A percentile compares a stretch with the other conserved stretches of the same genome.
phyloP scores from a whole-genome alignment of 352 stramenopile species.

The Thalassiosira livingstoniorum region DNA sequence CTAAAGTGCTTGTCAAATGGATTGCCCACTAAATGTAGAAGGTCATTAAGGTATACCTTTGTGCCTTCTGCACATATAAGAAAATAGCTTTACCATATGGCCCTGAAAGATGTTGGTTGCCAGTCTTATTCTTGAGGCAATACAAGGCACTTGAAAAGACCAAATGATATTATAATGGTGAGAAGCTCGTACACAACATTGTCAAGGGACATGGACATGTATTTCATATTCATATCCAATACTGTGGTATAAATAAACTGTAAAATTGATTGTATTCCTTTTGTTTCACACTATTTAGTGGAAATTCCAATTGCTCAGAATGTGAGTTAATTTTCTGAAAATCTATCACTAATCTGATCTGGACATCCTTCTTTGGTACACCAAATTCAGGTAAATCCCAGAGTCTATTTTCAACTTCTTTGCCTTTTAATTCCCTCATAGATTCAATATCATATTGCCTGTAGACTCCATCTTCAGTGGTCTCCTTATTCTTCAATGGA shows the following conservation, averaged over 20 bases:
- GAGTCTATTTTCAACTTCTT: not conserved
- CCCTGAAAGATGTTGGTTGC: not conserved
- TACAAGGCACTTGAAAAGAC: not conserved
- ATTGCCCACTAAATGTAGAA: not conserved
- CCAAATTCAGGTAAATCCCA: not conserved
- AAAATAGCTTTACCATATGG: not conserved
- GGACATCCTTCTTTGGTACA: not conserved
- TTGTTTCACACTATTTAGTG: not conserved
- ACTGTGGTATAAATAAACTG: no score
- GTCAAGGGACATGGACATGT: not conserved
- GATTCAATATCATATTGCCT: not conserved
- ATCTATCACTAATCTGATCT: not conserved
- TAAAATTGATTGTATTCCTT: no score
- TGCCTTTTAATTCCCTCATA: not conserved
- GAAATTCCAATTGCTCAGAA: not conserved
- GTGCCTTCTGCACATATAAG: no score
- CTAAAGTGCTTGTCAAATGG: not conserved
- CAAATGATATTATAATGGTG: not conserved
- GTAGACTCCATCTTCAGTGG: slow-evolving; percentile 34
- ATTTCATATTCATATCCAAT: not conserved
- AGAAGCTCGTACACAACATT: not conserved
- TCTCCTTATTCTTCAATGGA: slow-evolving; percentile 44
- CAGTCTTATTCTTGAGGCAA: no score
- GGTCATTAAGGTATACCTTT: not conserved
- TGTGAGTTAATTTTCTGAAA: not conserved